A percentile compares a stretch with the other conserved stretches of the same genome.
Conservation (phyloP, 2,329 filamentous ascomycete species). For the Aspergillus fijiensis region DNA sequence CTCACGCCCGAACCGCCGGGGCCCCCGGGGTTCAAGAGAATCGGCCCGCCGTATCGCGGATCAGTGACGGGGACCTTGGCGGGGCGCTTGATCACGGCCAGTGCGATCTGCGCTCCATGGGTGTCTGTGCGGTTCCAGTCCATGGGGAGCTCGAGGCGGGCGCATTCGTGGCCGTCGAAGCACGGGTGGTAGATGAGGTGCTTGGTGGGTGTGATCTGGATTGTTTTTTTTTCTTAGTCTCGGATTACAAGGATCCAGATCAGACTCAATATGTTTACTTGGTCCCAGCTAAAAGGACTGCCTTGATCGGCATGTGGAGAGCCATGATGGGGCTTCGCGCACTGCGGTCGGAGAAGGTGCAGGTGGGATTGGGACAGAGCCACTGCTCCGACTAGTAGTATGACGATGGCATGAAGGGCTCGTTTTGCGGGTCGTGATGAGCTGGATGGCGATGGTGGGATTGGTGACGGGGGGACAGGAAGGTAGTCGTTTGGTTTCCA, state of each 20-base stretch:
- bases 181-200: slow-evolving; percentile 5
- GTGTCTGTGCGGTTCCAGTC: slow-evolving; percentile 6
- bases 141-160: slow-evolving; percentile 4
- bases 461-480: neutral
- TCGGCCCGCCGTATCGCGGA: neutral
- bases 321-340: neutral
- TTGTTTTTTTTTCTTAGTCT: no score
- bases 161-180: slow-evolving; percentile 2
- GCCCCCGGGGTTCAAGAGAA: slow-evolving; percentile 1
- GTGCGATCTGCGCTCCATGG: neutral
- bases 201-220: neutral
- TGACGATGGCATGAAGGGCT: neutral
- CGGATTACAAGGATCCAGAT: neutral
- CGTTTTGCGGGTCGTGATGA: neutral
- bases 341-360: neutral
- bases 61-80: slow-evolving; percentile 8
- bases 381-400: neutral
- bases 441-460: neutral
- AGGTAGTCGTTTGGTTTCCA: neutral
- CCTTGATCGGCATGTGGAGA: neutral
- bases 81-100: slow-evolving; percentile 8
- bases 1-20: slow-evolving; percentile 6
- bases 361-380: neutral
- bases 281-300: neutral
- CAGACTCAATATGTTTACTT: neutral